A percentile compares a stretch with the other conserved stretches of the same genome.
Evolutionary conservation across 352 stramenopile genomes (phyloP).

Genomic region (Phytophthora niederhauseri): DNA sequence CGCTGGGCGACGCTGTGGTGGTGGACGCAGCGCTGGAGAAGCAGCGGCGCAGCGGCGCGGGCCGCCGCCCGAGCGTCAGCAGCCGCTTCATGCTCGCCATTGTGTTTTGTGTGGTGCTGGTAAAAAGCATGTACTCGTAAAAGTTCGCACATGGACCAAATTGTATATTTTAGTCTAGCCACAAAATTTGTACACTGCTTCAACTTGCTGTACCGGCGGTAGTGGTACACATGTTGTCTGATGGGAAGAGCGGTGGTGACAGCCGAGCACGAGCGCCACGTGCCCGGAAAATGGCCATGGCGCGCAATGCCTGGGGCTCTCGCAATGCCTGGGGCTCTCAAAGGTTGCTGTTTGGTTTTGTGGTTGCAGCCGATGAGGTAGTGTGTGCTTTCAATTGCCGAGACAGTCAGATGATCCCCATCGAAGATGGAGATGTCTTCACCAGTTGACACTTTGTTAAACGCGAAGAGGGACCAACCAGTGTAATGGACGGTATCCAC

Average conservation of each 20-base stretch:
- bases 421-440: too few relatives aligned
- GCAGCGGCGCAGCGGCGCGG: constrained; percentile 4
- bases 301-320: neutral
- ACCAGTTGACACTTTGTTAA: neutral
- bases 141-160: neutral
- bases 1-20: neutral
- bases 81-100: constrained; percentile 23
- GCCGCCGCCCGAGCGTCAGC: constrained; percentile 8
- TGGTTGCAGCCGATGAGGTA: too few relatives aligned
- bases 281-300: neutral
- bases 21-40: neutral
- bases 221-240: neutral
- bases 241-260: constrained; percentile 11
- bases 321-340: neutral
- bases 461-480: neutral
- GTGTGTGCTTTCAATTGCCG: neutral
- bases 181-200: neutral
- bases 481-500: too few relatives aligned
- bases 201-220: neutral
- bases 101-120: neutral
- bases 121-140: neutral
- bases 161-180: neutral
- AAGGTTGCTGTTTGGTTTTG: neutral
- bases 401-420: neutral
- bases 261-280: constrained; percentile 12